Conservation (phyloP, 495 filamentous ascomycete genomes). For the Penicillium argentinense region DNA sequence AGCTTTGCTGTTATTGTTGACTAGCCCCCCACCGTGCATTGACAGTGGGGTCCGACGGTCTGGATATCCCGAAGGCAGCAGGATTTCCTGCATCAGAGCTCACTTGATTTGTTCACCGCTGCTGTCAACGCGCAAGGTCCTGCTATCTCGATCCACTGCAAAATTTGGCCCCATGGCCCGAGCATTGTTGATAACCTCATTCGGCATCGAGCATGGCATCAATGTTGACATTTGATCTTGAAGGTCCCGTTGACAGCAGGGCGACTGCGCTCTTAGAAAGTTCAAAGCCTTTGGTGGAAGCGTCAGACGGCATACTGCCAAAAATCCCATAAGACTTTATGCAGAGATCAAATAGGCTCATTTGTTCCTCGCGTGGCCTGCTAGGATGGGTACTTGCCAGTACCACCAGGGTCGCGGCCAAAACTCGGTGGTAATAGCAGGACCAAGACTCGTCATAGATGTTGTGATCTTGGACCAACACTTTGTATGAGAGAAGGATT, state of each 20-base stretch:
- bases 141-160: no score
- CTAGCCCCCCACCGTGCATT: not conserved
- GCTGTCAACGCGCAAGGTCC: no score
- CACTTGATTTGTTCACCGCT: not conserved
- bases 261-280: conserved; percentile 1
- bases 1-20: not conserved
- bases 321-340: not conserved
- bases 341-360: not conserved
- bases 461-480: not conserved
- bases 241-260: not conserved
- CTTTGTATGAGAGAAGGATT: conserved; percentile 1
- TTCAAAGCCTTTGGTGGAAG: not conserved
- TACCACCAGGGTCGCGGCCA: not conserved
- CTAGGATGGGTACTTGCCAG: not conserved
- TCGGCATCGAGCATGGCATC: no score
- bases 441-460: conserved; percentile 1
- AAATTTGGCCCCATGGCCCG: no score
- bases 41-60: not conserved
- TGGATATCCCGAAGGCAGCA: not conserved
- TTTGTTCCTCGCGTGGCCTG: not conserved
- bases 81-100: not conserved
- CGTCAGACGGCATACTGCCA: not conserved
- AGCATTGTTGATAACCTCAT: no score
- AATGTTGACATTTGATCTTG: not conserved
- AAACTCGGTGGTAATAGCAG: conserved; percentile 5